Conservation (phyloP, 805 yeast genomes). For the Ogataea wickerhamii region DNA sequence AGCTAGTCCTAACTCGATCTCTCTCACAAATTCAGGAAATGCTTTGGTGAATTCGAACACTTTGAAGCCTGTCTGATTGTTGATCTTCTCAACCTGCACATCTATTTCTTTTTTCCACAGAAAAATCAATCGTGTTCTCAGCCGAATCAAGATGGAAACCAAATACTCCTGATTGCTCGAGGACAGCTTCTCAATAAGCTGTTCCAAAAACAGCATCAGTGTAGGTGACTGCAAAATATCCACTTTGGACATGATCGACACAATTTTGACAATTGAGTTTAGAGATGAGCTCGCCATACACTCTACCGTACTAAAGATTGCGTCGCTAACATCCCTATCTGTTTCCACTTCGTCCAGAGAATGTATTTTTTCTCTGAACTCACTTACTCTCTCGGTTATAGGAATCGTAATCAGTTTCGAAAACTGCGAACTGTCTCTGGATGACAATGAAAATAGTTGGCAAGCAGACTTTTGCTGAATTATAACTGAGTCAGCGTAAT, state of each 20-base stretch:
- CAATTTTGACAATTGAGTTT: conserved; percentile 30
- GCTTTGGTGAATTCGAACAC: conserved; percentile 44
- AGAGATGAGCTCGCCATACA: conserved; percentile 25
- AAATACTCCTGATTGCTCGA: conserved; percentile 64
- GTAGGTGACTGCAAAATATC: conserved; percentile 42
- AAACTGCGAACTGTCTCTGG: conserved; percentile 37
- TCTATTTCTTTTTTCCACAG: conserved; percentile 61
- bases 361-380: conserved; percentile 9
- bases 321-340: conserved; percentile 31
- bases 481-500: conserved; percentile 14
- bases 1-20: conserved; percentile 32
- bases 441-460: conserved; percentile 41
- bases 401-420: conserved; percentile 38
- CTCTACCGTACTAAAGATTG: conserved; percentile 29
- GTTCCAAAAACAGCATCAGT: conserved; percentile 41
- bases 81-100: conserved; percentile 46
- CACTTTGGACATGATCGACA: conserved; percentile 35
- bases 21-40: conserved; percentile 44
- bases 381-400: conserved; percentile 19
- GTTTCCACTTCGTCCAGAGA: conserved; percentile 22
- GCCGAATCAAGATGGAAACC: conserved; percentile 45
- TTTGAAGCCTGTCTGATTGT: conserved; percentile 21
- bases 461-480: conserved; percentile 49
- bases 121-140: conserved; percentile 46
- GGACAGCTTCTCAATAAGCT: conserved; percentile 34